phyloP scores from a whole-genome alignment of 2,329 filamentous ascomycete species.

The Ophiostoma sp. region DNA sequence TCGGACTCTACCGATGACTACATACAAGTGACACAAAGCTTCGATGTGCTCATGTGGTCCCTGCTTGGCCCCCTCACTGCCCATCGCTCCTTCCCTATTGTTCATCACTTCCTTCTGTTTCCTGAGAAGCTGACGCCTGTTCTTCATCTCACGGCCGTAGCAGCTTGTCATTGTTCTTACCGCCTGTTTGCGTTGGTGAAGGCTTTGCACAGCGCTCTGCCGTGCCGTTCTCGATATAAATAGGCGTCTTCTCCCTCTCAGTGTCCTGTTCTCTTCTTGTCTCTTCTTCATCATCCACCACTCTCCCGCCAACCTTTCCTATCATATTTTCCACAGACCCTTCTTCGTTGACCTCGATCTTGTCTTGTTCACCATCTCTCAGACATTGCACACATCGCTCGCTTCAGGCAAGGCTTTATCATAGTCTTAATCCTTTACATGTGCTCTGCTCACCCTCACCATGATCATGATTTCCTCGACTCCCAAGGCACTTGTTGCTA shows the following conservation, averaged over 20 bases:
- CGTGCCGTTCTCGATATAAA: not conserved
- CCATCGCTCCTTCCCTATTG: not conserved
- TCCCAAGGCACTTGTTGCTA: not conserved
- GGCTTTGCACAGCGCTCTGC: not conserved
- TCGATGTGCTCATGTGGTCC: not conserved
- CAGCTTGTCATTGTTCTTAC: not conserved
- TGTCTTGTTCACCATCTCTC: no score
- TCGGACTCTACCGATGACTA: no score
- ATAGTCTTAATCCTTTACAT: not conserved
- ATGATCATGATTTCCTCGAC: not conserved
- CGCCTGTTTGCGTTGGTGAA: not conserved
- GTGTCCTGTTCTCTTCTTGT: not conserved
- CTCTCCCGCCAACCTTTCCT: no score
- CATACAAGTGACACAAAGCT: not conserved
- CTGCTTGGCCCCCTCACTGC: not conserved
- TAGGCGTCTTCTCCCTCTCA: not conserved
- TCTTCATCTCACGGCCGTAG: not conserved
- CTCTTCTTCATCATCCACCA: not conserved
- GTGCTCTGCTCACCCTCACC: not conserved
- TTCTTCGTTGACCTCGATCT: no score
- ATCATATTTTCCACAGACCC: no score
- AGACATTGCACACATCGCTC: not conserved
- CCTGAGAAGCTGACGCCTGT: no score
- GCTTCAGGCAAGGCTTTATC: not conserved
- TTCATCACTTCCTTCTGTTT: not conserved